Evolutionary conservation across 495 filamentous ascomycete species (phyloP), one percentile per base, ranked within the genome.

Genomic region (Copromyces sp.): DNA sequence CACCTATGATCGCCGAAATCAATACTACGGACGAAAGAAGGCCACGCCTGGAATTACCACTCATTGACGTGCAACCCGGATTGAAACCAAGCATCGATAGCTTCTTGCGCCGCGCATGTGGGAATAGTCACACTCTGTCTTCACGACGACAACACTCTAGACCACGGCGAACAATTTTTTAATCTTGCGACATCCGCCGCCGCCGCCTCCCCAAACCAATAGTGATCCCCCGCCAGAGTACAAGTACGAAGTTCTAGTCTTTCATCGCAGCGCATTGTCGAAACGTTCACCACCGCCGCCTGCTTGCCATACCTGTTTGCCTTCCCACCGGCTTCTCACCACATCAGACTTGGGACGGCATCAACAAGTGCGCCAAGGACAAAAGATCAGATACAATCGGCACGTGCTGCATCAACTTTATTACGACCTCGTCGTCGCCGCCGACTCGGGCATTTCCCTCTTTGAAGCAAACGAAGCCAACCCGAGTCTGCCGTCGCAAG

Each of bases 321-420:
- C 29, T 65, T 16, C 53, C 29, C 53, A 37, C 53, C 41, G 53
- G 53, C 24, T 65, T 65, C 14, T 17, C 14, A 17, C 42, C 70
- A 61, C 70, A 39, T 39, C 70, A 14, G 42, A 20, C 44, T 71
- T 71, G 42, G 38, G 41, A 71, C 42, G 70, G 38, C 69, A 71
- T 39, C 17, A 69, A 41, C 70, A 40, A 68, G 20, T 59, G 29
- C 53, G 53, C 53, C 29, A 65, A 65, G 12, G 53, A 35, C 14
- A 16, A 65, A 65, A 16, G 29, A 65, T 65, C 29, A 35, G 53
- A 65, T 35, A 65, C 12, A 65, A 35, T 1, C 1, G 53, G 6
- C 53, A 65, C 53, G 53, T 32, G 12, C 29, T 32, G 29, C 29
- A 32, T 65, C 32, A 35, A 65, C 6, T 3, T 35, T 65, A 65